Percentiles rank a stretch among this genome's conserved stretches.
These are phyloP conservation scores for Puya raimondii DNA, from an alignment of 176 grass and related monocot species.

Conservation along the genomic window DNA sequence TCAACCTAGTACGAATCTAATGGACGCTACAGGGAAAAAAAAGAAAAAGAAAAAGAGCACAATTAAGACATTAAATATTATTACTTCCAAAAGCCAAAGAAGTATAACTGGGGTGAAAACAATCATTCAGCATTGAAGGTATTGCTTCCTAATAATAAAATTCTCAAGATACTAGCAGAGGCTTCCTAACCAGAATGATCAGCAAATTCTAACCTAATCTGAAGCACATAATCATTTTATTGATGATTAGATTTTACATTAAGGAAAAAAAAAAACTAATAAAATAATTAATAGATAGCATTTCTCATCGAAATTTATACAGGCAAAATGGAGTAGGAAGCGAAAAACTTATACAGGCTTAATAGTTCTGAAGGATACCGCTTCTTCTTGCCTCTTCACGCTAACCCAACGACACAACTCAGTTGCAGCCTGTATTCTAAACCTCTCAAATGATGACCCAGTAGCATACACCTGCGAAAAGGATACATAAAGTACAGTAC, in stretches of 20 bases:
- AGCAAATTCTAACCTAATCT: neutral
- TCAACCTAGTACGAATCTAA: no score
- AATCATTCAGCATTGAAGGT: no score
- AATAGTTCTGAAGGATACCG: neutral
- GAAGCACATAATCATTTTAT: neutral
- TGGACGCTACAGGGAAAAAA: no score
- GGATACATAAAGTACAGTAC: neutral
- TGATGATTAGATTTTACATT: neutral
- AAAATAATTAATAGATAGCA: neutral
- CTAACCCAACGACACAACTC: neutral
- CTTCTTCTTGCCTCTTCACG: neutral
- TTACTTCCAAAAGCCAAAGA: no score
- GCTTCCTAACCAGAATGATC: no score
- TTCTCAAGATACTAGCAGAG: no score
- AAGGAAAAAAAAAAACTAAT: neutral
- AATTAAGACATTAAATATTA: no score
- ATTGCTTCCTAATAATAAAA: no score
- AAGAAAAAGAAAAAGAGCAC: no score
- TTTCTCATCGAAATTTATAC: neutral
- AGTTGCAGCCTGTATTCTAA: neutral
- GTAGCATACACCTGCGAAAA: conserved; percentile 2
- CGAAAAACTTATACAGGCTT: neutral
- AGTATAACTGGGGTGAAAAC: no score
- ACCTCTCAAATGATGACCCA: conserved; percentile 4
- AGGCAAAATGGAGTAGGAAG: neutral